These are phyloP conservation scores for Hirschioporus abietinus DNA, from an alignment of 768 basidiomycete genomes.

Conservation along the genomic window DNA sequence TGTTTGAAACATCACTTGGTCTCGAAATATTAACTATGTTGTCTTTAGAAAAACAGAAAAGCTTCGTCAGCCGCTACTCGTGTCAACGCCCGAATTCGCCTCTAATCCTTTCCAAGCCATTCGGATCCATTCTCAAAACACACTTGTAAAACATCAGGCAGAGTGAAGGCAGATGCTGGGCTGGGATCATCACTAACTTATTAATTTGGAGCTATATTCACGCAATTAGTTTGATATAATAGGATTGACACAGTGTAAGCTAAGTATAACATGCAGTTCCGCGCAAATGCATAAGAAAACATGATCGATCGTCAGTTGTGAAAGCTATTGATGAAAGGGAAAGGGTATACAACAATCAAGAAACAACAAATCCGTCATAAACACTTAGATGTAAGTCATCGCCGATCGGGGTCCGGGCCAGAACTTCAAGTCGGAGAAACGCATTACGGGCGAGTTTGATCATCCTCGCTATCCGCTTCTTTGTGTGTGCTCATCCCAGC, in stretches of 20 bases:
- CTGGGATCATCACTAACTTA: background rate
- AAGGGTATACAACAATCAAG: background rate
- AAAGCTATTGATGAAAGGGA: background rate
- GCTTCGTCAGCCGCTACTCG: conserved; percentile 63
- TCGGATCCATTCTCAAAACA: conserved; percentile 75
- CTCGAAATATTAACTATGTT: conserved; percentile 3
- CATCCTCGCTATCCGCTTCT: conserved; percentile 42
- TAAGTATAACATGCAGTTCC: background rate
- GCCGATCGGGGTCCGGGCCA: background rate
- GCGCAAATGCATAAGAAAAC: conserved; percentile 1
- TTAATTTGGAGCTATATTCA: background rate
- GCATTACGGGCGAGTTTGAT: conserved; percentile 14
- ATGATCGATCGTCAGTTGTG: conserved; percentile 3
- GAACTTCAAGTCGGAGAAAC: background rate
- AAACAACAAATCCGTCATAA: background rate
- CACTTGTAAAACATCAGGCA: conserved; percentile 49
- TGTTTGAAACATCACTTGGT: conserved; percentile 5
- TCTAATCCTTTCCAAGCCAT: conserved; percentile 74
- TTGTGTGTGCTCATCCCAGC: conserved; percentile 58
- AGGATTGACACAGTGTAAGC: conserved; percentile 2
- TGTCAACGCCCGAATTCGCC: conserved; percentile 58
- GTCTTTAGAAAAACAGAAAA: conserved; percentile 55
- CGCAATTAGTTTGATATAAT: background rate
- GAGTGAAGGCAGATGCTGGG: background rate
- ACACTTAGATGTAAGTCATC: background rate